A percentile compares a stretch with the other conserved stretches of the same genome.
Evolutionary conservation across 495 filamentous ascomycete species (phyloP).

Genomic region (Cercophora samala): DNA sequence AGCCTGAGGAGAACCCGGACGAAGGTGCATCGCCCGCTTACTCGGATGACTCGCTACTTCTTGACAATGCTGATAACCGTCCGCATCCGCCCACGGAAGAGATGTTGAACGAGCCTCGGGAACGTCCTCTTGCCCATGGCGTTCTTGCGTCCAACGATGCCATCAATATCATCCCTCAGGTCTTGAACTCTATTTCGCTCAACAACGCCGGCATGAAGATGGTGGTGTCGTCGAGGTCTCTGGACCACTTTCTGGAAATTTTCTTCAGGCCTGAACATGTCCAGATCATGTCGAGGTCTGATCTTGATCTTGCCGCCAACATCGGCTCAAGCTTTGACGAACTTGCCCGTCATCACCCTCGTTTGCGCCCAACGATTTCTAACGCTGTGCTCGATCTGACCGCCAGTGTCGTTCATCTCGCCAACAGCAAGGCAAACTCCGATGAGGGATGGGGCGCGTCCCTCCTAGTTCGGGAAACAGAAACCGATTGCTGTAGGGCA

Average conservation of each 20-base stretch:
- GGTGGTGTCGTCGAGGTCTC: slow-evolving; percentile 75
- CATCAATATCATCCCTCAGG: slow-evolving; percentile 77
- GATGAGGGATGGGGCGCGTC: slow-evolving; percentile 77
- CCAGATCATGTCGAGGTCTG: slow-evolving; percentile 65
- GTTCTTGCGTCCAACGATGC: slow-evolving; percentile 83
- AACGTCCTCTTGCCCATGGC: slow-evolving; percentile 58
- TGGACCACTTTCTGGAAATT: slow-evolving; percentile 86
- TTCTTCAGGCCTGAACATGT: slow-evolving; percentile 91
- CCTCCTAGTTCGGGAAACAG: slow-evolving; percentile 59
- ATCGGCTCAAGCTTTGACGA: slow-evolving; percentile 90
- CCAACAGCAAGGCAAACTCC: slow-evolving; percentile 63
- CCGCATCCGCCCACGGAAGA: slow-evolving; percentile 44
- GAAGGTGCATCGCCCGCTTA: slow-evolving; percentile 39
- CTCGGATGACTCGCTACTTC: slow-evolving; percentile 37
- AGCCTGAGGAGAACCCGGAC: slow-evolving; percentile 32
- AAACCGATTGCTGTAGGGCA: slow-evolving; percentile 53
- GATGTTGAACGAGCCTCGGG: slow-evolving; percentile 41
- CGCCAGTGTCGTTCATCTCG: slow-evolving; percentile 67
- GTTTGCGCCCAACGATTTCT: slow-evolving; percentile 73
- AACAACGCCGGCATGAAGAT: slow-evolving; percentile 85
- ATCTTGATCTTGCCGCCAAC: slow-evolving; percentile 59
- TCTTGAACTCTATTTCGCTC: slow-evolving; percentile 90
- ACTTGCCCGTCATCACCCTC: slow-evolving; percentile 87
- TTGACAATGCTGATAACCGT: slow-evolving; percentile 40
- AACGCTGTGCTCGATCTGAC: slow-evolving; percentile 80